Percentiles rank a stretch among this genome's conserved stretches.
phyloP scores from a whole-genome alignment of 257 asterid genomes.

The Solanum clarkiae region DNA sequence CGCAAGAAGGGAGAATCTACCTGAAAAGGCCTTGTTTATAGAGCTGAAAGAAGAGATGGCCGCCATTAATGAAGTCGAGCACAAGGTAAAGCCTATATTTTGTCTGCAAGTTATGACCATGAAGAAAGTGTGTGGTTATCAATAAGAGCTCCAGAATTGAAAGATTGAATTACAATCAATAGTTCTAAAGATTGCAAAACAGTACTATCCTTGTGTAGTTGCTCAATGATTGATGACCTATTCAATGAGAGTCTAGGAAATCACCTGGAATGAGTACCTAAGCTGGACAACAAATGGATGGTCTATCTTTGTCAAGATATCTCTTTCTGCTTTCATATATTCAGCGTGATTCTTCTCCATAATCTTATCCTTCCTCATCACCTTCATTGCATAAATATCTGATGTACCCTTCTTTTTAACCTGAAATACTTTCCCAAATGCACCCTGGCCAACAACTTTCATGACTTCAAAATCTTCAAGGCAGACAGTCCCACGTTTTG shows the following conservation, averaged over 20 bases:
- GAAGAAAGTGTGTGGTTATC: neutral
- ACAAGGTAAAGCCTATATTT: conserved; percentile 67
- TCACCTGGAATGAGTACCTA: conserved; percentile 66
- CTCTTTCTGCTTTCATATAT: conserved; percentile 62
- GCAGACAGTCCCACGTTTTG: conserved; percentile 20
- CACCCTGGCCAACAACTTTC: conserved; percentile 66
- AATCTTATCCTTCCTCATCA: conserved; percentile 63
- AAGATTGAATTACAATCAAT: neutral
- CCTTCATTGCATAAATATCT: conserved; percentile 65
- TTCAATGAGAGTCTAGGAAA: neutral
- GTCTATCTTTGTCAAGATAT: conserved; percentile 48
- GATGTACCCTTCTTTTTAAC: conserved; percentile 41
- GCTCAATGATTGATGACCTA: neutral
- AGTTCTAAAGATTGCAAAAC: neutral
- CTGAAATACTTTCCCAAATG: conserved; percentile 60
- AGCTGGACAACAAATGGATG: conserved; percentile 56
- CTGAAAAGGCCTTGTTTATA: conserved; percentile 63
- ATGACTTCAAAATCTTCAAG: conserved; percentile 40
- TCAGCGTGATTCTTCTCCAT: conserved; percentile 54
- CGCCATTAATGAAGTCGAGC: conserved; percentile 64
- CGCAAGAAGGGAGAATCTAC: conserved; percentile 12
- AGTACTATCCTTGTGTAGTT: neutral
- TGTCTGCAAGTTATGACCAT: conserved; percentile 31
- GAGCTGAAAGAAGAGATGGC: conserved; percentile 70
- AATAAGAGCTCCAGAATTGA: neutral